These are phyloP conservation scores for Fraxinus ornus DNA, from an alignment of 305 asterid genomes.

Conservation along the genomic window DNA sequence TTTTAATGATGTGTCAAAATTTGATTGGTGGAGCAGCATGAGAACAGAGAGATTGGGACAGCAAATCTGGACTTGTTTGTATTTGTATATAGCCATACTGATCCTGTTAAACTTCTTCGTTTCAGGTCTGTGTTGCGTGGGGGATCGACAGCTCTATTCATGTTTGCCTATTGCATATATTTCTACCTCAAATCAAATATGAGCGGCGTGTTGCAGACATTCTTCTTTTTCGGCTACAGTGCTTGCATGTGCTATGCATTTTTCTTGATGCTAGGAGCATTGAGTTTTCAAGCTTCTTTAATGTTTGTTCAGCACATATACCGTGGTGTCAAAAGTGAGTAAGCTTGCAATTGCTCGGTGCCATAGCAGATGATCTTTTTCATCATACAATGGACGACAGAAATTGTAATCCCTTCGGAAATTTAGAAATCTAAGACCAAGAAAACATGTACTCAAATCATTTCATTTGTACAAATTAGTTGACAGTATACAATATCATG, in stretches of 20 bases:
- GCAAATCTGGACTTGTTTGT: neutral
- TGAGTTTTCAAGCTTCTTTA: conserved; percentile 62
- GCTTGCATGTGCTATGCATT: conserved; percentile 71
- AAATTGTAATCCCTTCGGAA: neutral
- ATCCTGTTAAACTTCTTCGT: conserved; percentile 17
- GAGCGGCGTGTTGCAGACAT: conserved; percentile 64
- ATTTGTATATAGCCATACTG: conserved; percentile 6
- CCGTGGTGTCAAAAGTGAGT: conserved; percentile 71
- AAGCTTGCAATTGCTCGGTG: conserved; percentile 22
- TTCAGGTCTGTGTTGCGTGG: conserved; percentile 79
- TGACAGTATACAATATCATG: neutral
- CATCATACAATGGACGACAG: neutral
- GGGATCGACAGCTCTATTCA: conserved; percentile 68
- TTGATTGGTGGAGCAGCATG: neutral
- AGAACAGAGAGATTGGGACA: neutral
- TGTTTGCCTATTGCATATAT: conserved; percentile 59
- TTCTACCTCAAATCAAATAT: conserved; percentile 66
- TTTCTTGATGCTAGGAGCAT: conserved; percentile 73
- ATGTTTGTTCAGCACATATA: conserved; percentile 59
- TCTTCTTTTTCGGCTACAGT: conserved; percentile 67
- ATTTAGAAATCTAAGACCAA: neutral
- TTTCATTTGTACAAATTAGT: neutral
- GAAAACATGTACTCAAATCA: neutral
- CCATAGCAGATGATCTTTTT: neutral
- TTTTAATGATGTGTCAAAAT: neutral